Percentiles rank a stretch among this genome's conserved stretches.
phyloP scores from a whole-genome alignment of 2,329 filamentous ascomycete species.

The Monosporascus sp. region DNA sequence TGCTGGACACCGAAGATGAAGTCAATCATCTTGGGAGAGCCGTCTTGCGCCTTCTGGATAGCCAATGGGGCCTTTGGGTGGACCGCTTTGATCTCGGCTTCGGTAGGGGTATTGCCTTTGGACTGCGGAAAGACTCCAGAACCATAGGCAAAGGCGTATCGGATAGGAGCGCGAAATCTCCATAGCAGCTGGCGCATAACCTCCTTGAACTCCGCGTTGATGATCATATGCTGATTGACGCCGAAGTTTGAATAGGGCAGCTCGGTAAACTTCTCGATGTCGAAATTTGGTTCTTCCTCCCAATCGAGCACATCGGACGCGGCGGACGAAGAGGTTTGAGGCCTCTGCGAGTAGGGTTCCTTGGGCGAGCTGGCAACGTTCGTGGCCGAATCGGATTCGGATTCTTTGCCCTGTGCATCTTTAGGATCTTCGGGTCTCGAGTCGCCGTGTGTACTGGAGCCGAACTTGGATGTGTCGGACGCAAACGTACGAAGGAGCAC shows the following conservation, averaged over 20 bases:
- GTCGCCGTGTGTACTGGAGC: not conserved
- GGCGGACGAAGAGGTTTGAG: conserved; percentile 5
- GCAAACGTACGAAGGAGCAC: conserved; percentile 12
- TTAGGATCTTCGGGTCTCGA: conserved; percentile 9
- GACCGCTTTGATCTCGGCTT: conserved; percentile 56
- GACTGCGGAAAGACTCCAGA: conserved; percentile 91
- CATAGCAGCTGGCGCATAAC: conserved; percentile 80
- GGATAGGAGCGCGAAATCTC: conserved; percentile 87
- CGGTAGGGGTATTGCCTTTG: conserved; percentile 47
- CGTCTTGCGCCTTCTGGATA: conserved; percentile 79
- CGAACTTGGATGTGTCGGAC: conserved; percentile 10
- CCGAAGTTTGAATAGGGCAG: conserved; percentile 79
- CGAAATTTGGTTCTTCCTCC: conserved; percentile 70
- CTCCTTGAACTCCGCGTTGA: conserved; percentile 94
- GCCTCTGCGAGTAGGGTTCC: conserved; percentile 18
- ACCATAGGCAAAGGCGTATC: conserved; percentile 95
- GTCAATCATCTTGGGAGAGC: conserved; percentile 93
- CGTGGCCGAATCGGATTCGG: conserved; percentile 20
- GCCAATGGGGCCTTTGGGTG: conserved; percentile 80
- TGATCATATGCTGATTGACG: conserved; percentile 92
- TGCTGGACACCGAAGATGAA: conserved; percentile 96
- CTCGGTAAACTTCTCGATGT: conserved; percentile 70
- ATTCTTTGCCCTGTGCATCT: conserved; percentile 17
- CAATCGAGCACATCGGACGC: conserved; percentile 46
- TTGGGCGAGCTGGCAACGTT: conserved; percentile 18